A percentile compares a stretch with the other conserved stretches of the same genome.
Evolutionary conservation across 495 filamentous ascomycete species (phyloP).

Genomic region (Melanomma pulvis-pyrius): DNA sequence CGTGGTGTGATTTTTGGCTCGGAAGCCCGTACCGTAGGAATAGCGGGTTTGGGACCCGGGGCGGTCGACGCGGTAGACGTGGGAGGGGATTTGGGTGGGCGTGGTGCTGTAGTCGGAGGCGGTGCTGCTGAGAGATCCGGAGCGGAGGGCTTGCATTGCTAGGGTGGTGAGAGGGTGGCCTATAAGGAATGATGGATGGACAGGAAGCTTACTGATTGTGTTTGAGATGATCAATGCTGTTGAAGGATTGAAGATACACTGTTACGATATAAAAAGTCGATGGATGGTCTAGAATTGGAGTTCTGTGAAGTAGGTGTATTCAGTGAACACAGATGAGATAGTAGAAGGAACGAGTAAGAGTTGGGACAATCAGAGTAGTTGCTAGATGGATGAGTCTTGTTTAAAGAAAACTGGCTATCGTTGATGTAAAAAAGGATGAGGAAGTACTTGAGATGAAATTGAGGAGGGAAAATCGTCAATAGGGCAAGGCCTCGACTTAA

Average conservation of each 20-base stretch:
- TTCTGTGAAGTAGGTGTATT: too few species aligned
- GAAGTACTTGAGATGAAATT: not conserved
- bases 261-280: too few species aligned
- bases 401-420: too few species aligned
- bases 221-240: too few species aligned
- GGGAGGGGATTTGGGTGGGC: not conserved
- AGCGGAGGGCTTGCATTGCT: not conserved
- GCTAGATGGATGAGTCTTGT: too few species aligned
- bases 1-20: slow-evolving; percentile 24
- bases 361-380: too few species aligned
- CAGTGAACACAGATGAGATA: too few species aligned
- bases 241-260: too few species aligned
- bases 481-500: not conserved
- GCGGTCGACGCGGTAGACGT: slow-evolving; percentile 13
- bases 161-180: not conserved
- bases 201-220: too few species aligned
- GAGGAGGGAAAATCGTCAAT: not conserved
- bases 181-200: not conserved
- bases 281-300: too few species aligned
- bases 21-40: slow-evolving; percentile 17
- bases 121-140: not conserved
- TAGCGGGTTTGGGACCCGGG: slow-evolving; percentile 16
- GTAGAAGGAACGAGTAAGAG: too few species aligned
- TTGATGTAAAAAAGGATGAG: too few species aligned
- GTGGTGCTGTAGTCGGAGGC: not conserved